Percentiles rank a stretch among this genome's conserved stretches.
Conservation (phyloP, 768 basidiomycete species). For the Amanita pallidorosea region DNA sequence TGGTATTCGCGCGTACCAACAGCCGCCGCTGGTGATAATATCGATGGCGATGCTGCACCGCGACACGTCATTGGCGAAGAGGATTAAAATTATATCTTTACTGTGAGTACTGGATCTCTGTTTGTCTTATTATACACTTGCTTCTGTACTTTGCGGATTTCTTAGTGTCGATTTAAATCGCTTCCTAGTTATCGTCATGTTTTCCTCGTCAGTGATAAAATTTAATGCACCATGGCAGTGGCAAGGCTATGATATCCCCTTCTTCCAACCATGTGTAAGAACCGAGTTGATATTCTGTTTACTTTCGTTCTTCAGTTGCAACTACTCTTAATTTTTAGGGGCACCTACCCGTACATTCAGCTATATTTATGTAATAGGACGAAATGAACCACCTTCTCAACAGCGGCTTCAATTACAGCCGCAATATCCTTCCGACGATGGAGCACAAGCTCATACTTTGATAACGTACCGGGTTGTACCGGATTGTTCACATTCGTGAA, state of each 20-base stretch:
- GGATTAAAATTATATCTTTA: conserved; percentile 8
- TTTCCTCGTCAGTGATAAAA: not conserved
- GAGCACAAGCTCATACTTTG: not conserved
- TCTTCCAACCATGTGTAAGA: not conserved
- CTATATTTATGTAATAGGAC: not conserved
- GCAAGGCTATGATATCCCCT: not conserved
- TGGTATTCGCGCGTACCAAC: conserved; percentile 12
- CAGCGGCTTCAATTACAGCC: not conserved
- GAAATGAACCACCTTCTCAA: not conserved
- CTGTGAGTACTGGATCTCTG: not conserved
- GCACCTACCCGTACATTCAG: not conserved
- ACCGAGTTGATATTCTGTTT: not conserved
- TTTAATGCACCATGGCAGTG: not conserved
- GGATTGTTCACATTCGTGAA: not conserved
- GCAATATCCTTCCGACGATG: not conserved
- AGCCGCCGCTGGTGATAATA: conserved; percentile 2
- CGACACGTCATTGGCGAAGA: conserved; percentile 22
- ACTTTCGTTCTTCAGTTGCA: not conserved
- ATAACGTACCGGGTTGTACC: not conserved
- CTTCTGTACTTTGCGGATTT: not conserved
- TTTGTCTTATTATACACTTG: not conserved
- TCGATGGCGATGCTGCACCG: not conserved
- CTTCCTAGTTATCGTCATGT: not conserved
- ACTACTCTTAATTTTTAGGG: not conserved
- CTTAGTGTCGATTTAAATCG: too few relatives aligned